Percentiles rank a stretch among this genome's conserved stretches.
phyloP scores from a whole-genome alignment of 1,139 yeast genomes.

The Geotrichum cucujoidarum region DNA sequence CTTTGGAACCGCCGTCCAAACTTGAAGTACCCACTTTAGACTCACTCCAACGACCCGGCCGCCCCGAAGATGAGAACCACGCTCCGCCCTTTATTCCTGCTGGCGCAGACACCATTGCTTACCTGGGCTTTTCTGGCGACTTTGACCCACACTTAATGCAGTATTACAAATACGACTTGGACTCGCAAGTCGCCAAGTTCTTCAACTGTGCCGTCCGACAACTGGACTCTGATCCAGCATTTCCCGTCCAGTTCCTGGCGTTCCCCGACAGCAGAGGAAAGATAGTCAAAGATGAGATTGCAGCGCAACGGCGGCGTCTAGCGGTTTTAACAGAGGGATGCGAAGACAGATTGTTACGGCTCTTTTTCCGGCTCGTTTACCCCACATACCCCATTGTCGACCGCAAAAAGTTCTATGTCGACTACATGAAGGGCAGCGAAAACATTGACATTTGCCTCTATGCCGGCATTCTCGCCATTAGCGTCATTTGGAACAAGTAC shows the following conservation, averaged over 20 bases:
- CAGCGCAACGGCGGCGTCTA: slow-evolving; percentile 26
- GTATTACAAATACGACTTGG: slow-evolving; percentile 28
- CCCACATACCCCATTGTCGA: slow-evolving; percentile 39
- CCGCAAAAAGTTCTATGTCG: slow-evolving; percentile 32
- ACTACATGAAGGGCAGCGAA: slow-evolving; percentile 31
- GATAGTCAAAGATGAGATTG: slow-evolving; percentile 21
- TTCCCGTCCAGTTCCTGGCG: slow-evolving; percentile 33
- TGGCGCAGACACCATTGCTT: slow-evolving; percentile 16
- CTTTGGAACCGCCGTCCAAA: background rate
- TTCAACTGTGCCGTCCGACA: slow-evolving; percentile 33
- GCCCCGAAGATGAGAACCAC: slow-evolving; percentile 1
- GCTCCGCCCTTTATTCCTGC: slow-evolving; percentile 16
- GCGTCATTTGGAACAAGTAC: slow-evolving; percentile 40
- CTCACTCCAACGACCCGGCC: slow-evolving; percentile 6
- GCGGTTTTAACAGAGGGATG: slow-evolving; percentile 26
- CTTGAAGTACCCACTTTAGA: slow-evolving; percentile 13
- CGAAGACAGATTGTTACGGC: slow-evolving; percentile 34
- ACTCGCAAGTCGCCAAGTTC: slow-evolving; percentile 28
- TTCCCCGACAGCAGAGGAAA: slow-evolving; percentile 25
- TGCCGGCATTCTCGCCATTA: slow-evolving; percentile 36
- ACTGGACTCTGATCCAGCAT: slow-evolving; percentile 25
- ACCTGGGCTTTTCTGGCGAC: slow-evolving; percentile 35
- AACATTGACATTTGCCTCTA: slow-evolving; percentile 34
- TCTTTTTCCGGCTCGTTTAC: slow-evolving; percentile 36
- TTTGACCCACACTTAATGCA: slow-evolving; percentile 36